Evolutionary conservation across 2,329 filamentous ascomycete genomes (phyloP).

Genomic region (Sclerotinia glacialis): DNA sequence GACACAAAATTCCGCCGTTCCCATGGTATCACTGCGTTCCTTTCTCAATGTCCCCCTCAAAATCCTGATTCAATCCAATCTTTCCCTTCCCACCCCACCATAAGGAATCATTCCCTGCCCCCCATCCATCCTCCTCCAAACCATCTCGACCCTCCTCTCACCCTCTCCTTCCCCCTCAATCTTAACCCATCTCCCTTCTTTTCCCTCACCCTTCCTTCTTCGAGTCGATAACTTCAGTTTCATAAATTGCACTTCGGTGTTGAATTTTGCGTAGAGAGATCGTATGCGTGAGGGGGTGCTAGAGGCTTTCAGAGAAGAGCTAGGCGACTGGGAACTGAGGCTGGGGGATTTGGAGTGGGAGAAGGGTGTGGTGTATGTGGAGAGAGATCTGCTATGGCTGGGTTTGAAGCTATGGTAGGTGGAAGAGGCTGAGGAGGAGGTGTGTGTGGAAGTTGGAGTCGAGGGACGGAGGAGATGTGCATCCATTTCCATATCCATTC

Average conservation of each 20-base stretch:
- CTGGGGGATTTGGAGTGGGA: neutral
- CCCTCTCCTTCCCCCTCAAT: constrained; percentile 17
- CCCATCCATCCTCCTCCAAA: constrained; percentile 21
- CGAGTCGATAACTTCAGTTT: neutral
- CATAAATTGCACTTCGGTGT: constrained; percentile 16
- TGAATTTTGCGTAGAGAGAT: constrained; percentile 14
- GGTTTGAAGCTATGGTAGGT: neutral
- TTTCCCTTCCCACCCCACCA: constrained; percentile 19
- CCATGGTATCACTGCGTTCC: neutral
- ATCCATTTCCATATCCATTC: constrained; percentile 17
- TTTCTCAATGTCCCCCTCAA: neutral
- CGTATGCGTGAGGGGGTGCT: constrained; percentile 7
- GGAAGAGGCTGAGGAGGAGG: neutral
- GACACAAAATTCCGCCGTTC: neutral
- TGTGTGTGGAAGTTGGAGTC: neutral
- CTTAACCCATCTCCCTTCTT: constrained; percentile 16
- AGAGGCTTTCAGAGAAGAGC: neutral
- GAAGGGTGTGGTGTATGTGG: neutral
- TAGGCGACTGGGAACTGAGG: neutral
- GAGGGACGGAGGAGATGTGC: constrained; percentile 14
- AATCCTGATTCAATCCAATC: constrained; percentile 7
- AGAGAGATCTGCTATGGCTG: neutral
- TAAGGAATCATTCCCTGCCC: constrained; percentile 19
- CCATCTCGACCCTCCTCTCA: constrained; percentile 16
- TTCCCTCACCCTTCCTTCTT: neutral